phyloP scores from a whole-genome alignment of 306 rosid species.

The Cicer bijugum region DNA sequence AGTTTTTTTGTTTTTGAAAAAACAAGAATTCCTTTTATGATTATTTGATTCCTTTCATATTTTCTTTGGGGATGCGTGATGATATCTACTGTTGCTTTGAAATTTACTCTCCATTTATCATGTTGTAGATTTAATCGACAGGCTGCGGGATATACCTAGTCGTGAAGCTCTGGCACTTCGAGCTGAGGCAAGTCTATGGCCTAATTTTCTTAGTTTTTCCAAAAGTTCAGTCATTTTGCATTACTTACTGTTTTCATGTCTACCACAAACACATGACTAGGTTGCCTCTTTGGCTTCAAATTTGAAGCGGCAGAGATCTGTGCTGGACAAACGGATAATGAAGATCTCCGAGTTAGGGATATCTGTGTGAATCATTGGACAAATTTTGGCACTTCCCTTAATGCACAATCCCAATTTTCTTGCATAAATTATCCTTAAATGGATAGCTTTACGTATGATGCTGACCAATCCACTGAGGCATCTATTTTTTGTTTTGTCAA shows the following conservation, averaged over 20 bases:
- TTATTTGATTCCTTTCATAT: constrained; percentile 12
- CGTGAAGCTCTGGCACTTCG: constrained; percentile 82
- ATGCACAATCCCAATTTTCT: constrained; percentile 36
- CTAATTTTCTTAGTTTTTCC: constrained; percentile 14
- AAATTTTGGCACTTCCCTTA: constrained; percentile 24
- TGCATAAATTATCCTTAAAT: constrained; percentile 28
- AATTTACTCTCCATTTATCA: constrained; percentile 37
- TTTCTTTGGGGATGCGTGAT: constrained; percentile 13
- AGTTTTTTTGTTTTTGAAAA: background rate
- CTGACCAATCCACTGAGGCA: constrained; percentile 28
- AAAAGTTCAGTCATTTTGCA: constrained; percentile 16
- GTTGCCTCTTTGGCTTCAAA: constrained; percentile 72
- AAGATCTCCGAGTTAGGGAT: constrained; percentile 81
- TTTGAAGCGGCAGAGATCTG: constrained; percentile 63
- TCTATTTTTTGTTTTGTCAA: background rate
- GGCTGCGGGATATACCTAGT: constrained; percentile 74
- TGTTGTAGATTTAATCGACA: constrained; percentile 72
- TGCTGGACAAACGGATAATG: constrained; percentile 64
- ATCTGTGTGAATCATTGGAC: constrained; percentile 54
- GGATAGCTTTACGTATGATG: constrained; percentile 25
- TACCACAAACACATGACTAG: constrained; percentile 49
- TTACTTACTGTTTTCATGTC: constrained; percentile 28
- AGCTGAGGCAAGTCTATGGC: constrained; percentile 69
- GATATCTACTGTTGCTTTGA: constrained; percentile 16
- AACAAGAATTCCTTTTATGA: background rate